Evolutionary conservation across 345 rosid genomes (phyloP), one percentile per base, ranked within the genome.

Genomic region (Orychophragmus violaceus): DNA sequence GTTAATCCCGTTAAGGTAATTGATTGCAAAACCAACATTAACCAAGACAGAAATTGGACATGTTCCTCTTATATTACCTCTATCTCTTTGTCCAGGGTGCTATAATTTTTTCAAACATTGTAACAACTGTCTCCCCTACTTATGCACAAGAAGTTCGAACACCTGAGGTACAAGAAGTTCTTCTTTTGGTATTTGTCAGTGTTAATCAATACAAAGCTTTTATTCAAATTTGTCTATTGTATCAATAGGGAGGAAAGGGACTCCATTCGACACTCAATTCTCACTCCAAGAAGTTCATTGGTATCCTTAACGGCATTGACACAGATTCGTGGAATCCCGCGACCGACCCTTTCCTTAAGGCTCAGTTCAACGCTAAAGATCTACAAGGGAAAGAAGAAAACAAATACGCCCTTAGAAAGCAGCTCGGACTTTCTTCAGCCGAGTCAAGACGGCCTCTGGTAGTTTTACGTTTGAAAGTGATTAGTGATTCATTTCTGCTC

Each of bases 81-180:
- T 56, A 22, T 12, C 53, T 49, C 28, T 49, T 79, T 68, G 25
- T 82, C 11, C 80, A 94, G 99, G 99, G 97, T 69, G 99, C 92
- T 36, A 70, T 94, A 64, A 90, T 94, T 59, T 94, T 88, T 87
- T 94, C 99, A 33, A 94, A 94, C 76, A 84, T 87, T 23, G 99
- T 94, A 71, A 94, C 99, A 64, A 94, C 99, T 22, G 99, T 94
- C 28, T 94, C 99, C 12, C 97, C 97, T 76, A 88, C 97, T 33
- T 90, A 94, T 77, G 91, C 96, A 6, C 92, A 85, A 82, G 99
- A 94, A 79, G 97, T 90, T 75, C 83, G 84, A 68, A 90, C 92
- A 45, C 74, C 96, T 48, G 97, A 88, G 97, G 98, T 93, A 84
- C 29, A 59, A 58, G 33, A 13, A 4, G 19, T 16, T 23, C 2